Conservation (phyloP, 1,284 basidiomycete species). For the Leccinum fallax region DNA sequence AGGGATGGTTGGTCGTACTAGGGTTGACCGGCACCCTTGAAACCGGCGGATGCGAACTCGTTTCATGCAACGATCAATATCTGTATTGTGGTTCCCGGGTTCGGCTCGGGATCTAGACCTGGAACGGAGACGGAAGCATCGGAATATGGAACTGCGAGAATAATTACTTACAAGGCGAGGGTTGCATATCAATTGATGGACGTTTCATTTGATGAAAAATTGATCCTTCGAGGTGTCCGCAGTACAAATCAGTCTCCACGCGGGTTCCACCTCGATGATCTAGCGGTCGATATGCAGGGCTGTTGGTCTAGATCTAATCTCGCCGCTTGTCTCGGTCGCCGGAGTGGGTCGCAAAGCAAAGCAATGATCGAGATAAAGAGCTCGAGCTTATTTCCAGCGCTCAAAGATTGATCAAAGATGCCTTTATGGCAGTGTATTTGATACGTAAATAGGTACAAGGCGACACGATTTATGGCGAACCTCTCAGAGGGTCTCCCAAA, state of each 20-base stretch:
- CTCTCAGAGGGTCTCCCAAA: constrained; percentile 6
- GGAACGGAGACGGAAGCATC: constrained; percentile 1
- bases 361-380: not conserved
- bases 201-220: not conserved
- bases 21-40: not conserved
- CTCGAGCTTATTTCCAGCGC: not conserved
- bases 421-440: not conserved
- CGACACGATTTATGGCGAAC: not conserved
- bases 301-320: not conserved
- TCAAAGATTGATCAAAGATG: not conserved
- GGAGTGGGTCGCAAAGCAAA: not conserved
- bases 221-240: not conserved
- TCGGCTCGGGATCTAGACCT: not conserved
- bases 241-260: not conserved
- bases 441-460: not conserved
- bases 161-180: constrained; percentile 37
- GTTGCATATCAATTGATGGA: constrained; percentile 22
- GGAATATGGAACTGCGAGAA: constrained; percentile 19
- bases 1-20: not conserved
- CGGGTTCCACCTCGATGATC: not conserved
- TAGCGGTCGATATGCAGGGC: not conserved
- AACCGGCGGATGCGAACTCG: constrained; percentile 9
- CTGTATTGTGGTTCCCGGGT: not conserved
- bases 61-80: constrained; percentile 35
- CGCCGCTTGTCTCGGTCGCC: not conserved